phyloP scores from a whole-genome alignment of 768 basidiomycete species.

The Auricularia auricula-judae region DNA sequence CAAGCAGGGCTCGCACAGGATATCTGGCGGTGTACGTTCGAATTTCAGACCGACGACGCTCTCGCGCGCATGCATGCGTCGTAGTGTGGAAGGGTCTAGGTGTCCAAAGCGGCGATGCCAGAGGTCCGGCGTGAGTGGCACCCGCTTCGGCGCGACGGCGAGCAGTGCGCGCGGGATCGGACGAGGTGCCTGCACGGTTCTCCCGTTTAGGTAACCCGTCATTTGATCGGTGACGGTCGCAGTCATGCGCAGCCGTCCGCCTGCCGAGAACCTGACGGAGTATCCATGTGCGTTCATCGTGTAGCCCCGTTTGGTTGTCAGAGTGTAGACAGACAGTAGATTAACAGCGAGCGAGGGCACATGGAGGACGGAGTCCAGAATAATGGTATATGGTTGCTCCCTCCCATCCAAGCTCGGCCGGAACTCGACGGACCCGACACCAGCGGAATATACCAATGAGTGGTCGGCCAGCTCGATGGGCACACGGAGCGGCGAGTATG shows the following conservation, averaged over 20 bases:
- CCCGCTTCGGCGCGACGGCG: neutral
- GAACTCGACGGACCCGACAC: constrained; percentile 18
- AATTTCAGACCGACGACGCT: constrained; percentile 15
- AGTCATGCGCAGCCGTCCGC: too few relatives aligned
- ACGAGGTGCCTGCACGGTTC: too few relatives aligned
- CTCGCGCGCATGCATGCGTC: constrained; percentile 6
- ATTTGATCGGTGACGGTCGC: too few relatives aligned
- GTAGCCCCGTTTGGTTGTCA: constrained; percentile 6
- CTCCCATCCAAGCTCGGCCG: constrained; percentile 7
- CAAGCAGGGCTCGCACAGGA: constrained; percentile 24
- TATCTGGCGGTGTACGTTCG: constrained; percentile 11
- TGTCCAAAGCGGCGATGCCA: constrained; percentile 20
- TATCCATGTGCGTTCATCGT: neutral
- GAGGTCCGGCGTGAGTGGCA: constrained; percentile 5
- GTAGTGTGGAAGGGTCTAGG: constrained; percentile 11
- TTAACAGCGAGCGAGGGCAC: constrained; percentile 13
- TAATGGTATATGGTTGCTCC: neutral
- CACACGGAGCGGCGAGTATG: constrained; percentile 10
- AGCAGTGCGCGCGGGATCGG: neutral
- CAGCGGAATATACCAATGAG: constrained; percentile 13
- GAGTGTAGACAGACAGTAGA: constrained; percentile 10
- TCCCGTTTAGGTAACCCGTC: too few relatives aligned
- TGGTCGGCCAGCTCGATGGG: constrained; percentile 18
- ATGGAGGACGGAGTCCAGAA: constrained; percentile 9
- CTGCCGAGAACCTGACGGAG: too few relatives aligned